Conservation (phyloP, 73 alveolate genomes). For the Paramecium caudatum region DNA sequence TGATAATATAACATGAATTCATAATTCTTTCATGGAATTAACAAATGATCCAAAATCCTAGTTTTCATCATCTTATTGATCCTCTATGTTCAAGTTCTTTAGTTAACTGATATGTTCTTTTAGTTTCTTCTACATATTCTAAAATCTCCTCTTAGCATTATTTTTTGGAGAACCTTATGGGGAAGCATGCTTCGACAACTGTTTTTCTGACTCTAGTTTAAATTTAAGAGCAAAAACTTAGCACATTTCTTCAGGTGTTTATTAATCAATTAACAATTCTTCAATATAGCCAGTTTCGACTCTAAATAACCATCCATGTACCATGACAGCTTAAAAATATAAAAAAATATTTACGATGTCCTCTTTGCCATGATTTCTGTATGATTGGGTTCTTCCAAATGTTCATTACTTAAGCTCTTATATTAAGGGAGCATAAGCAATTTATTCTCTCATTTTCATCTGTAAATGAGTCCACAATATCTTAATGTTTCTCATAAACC, state of each 20-base stretch:
- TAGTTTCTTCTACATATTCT: background rate
- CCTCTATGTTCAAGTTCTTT: background rate
- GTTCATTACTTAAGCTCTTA: constrained; percentile 54
- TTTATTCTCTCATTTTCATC: constrained; percentile 25
- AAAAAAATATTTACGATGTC: background rate
- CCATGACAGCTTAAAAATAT: constrained; percentile 7
- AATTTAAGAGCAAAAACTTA: constrained; percentile 24
- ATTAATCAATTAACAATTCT: constrained; percentile 5
- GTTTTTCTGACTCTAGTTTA: constrained; percentile 6
- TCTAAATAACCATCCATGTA: constrained; percentile 62
- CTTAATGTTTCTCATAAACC: constrained; percentile 26
- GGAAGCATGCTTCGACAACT: background rate
- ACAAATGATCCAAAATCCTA: background rate
- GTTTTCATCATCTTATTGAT: no score
- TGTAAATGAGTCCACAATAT: background rate
- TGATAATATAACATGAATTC: background rate
- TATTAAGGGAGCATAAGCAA: constrained; percentile 12
- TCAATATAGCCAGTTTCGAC: constrained; percentile 70
- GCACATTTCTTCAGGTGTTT: constrained; percentile 33
- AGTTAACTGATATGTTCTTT: background rate
- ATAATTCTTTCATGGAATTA: background rate
- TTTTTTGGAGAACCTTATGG: constrained; percentile 6
- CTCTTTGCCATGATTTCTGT: constrained; percentile 48
- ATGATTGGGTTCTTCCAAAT: constrained; percentile 64
- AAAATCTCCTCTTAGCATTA: constrained; percentile 16